Conservation (phyloP, 108 stramenopile species). For the Discostella stelligeroides region DNA sequence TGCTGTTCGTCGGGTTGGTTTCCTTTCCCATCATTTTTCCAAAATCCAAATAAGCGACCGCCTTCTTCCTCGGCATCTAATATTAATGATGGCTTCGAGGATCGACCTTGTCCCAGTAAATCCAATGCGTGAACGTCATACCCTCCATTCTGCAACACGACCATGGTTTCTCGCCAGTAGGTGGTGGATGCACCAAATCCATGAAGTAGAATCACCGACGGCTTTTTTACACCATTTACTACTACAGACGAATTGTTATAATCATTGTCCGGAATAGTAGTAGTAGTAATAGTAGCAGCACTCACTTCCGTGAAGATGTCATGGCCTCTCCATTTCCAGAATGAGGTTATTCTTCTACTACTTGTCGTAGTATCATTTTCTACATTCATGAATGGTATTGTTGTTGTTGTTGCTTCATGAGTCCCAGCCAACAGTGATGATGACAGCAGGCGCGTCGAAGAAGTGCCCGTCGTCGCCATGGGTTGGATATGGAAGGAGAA, state of each 20-base stretch:
- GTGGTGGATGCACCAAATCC: constrained; percentile 70
- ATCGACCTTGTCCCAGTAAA: constrained; percentile 64
- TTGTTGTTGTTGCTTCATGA: too few relatives aligned
- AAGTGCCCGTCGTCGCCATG: too few relatives aligned
- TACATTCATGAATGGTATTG: too few relatives aligned
- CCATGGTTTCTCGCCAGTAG: constrained; percentile 66
- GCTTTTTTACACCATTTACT: constrained; percentile 11
- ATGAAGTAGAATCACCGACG: constrained; percentile 56
- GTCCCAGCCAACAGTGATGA: neutral
- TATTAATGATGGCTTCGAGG: constrained; percentile 46
- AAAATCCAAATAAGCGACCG: too few relatives aligned
- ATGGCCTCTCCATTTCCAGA: constrained; percentile 47
- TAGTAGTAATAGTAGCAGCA: neutral
- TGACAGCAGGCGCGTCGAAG: neutral
- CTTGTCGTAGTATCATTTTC: too few relatives aligned
- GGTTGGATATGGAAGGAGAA: neutral
- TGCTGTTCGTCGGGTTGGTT: too few relatives aligned
- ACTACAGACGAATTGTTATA: too few relatives aligned
- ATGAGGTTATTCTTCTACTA: neutral
- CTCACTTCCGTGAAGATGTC: constrained; percentile 34
- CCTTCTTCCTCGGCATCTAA: too few relatives aligned
- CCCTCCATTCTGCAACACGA: constrained; percentile 41
- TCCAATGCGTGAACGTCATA: constrained; percentile 70
- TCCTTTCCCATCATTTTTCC: too few relatives aligned
- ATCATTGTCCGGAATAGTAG: too few relatives aligned